Conservation (phyloP, 1,139 yeast species). For the Ogataea hybrid region DNA sequence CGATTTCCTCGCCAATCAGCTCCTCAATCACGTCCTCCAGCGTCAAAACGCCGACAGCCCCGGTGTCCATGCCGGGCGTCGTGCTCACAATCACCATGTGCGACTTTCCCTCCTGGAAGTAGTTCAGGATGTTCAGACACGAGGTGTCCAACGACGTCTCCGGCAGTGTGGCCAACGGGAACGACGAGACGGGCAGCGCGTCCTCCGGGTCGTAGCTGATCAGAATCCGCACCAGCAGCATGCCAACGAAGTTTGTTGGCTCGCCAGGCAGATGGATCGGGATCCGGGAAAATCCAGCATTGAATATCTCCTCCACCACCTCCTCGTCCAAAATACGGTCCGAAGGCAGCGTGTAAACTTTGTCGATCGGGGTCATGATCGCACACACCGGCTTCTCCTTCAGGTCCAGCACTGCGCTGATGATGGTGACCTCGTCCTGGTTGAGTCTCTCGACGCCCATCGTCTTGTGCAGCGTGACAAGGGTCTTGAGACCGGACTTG, state of each 20-base stretch:
- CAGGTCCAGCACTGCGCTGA: conserved; percentile 88
- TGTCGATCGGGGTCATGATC: conserved; percentile 93
- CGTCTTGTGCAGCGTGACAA: conserved; percentile 88
- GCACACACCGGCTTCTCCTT: conserved; percentile 85
- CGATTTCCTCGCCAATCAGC: conserved; percentile 95
- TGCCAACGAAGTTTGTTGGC: conserved; percentile 89
- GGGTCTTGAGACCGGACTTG: conserved; percentile 87
- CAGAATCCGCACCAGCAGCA: conserved; percentile 87
- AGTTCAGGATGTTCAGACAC: conserved; percentile 87
- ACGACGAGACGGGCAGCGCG: conserved; percentile 85
- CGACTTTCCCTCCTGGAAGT: conserved; percentile 96
- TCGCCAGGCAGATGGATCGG: conserved; percentile 94
- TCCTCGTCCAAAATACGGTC: conserved; percentile 80
- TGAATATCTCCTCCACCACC: conserved; percentile 85
- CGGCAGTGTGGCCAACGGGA: conserved; percentile 94
- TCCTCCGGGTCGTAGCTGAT: conserved; percentile 98
- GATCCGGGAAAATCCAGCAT: conserved; percentile 92
- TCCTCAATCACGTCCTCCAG: conserved; percentile 98
- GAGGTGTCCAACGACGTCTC: conserved; percentile 92
- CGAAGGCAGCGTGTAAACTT: conserved; percentile 86
- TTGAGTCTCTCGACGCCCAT: conserved; percentile 95
- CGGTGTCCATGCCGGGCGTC: conserved; percentile 81
- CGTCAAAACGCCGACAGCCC: conserved; percentile 90
- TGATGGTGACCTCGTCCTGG: conserved; percentile 94
- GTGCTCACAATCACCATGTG: conserved; percentile 95